phyloP scores from a whole-genome alignment of 192 early-diverging fungal genomes.

The Gigaspora rosea region DNA sequence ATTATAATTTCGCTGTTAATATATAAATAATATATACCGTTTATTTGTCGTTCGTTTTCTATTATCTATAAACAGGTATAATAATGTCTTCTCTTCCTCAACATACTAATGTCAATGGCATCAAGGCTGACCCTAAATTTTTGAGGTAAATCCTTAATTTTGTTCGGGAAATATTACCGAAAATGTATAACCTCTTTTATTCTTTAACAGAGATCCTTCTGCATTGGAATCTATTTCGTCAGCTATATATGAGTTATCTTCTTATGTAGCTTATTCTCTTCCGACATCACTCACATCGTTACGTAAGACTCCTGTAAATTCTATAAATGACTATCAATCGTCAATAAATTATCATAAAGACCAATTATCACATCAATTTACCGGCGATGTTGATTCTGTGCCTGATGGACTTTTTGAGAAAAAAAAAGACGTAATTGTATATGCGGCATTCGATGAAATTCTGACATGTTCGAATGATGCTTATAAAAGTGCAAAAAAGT shows the following conservation, averaged over 20 bases:
- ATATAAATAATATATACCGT: too few species aligned
- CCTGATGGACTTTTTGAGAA: neutral
- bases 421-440: conserved; percentile 32
- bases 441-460: conserved; percentile 40
- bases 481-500: too few species aligned
- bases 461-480: neutral
- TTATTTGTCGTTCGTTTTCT: too few species aligned
- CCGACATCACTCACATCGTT: conserved; percentile 41
- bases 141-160: neutral
- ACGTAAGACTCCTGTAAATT: conserved; percentile 1
- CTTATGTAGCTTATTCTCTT: conserved; percentile 64
- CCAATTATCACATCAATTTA: conserved; percentile 11
- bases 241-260: conserved; percentile 59
- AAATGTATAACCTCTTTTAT: neutral
- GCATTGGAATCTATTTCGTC: conserved; percentile 60
- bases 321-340: neutral
- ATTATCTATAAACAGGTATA: too few species aligned
- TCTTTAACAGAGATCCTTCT: conserved; percentile 55
- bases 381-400: neutral
- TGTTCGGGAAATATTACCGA: neutral
- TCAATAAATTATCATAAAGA: neutral
- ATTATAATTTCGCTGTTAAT: too few species aligned
- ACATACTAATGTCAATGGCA: neutral
- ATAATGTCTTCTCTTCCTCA: neutral
- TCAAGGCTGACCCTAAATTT: neutral